These are phyloP conservation scores for Scutellaria barbata DNA, from an alignment of 257 asterid species.

Conservation along the genomic window DNA sequence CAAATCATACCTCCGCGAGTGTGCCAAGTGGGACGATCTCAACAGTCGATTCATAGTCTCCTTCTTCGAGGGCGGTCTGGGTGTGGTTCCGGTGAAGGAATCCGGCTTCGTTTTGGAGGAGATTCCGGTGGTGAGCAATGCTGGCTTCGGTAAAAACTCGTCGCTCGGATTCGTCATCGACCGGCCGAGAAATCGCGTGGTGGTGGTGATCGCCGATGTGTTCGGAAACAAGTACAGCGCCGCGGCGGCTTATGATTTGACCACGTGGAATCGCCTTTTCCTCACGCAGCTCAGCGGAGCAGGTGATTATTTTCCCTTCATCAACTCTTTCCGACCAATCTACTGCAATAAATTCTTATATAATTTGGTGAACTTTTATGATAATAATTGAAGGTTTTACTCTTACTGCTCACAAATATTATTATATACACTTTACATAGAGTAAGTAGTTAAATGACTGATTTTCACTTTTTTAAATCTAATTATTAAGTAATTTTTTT, in stretches of 20 bases:
- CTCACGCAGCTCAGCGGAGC: slow-evolving; percentile 79
- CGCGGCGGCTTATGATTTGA: slow-evolving; percentile 80
- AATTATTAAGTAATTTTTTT: no score
- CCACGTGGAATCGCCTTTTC: slow-evolving; percentile 73
- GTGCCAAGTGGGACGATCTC: slow-evolving; percentile 78
- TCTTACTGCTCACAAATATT: no score
- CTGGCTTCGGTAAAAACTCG: slow-evolving; percentile 72
- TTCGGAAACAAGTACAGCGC: slow-evolving; percentile 70
- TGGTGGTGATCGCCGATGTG: slow-evolving; percentile 72
- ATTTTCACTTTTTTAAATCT: no score
- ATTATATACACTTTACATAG: no score
- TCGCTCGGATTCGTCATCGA: slow-evolving; percentile 79
- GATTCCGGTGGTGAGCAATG: slow-evolving; percentile 56
- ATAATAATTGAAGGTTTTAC: no score
- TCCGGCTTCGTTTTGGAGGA: slow-evolving; percentile 52
- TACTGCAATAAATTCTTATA: no score
- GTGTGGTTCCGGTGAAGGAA: slow-evolving; percentile 55
- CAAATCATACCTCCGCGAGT: slow-evolving; percentile 85
- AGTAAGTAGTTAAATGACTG: no score
- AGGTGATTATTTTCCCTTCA: slow-evolving; percentile 50
- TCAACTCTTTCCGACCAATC: not conserved
- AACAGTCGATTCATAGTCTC: slow-evolving; percentile 80
- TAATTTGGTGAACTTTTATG: no score
- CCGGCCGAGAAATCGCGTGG: slow-evolving; percentile 76
- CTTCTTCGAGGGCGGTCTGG: slow-evolving; percentile 82